phyloP scores from a whole-genome alignment of 202 grass and related monocot species.

The Setaria italica region DNA sequence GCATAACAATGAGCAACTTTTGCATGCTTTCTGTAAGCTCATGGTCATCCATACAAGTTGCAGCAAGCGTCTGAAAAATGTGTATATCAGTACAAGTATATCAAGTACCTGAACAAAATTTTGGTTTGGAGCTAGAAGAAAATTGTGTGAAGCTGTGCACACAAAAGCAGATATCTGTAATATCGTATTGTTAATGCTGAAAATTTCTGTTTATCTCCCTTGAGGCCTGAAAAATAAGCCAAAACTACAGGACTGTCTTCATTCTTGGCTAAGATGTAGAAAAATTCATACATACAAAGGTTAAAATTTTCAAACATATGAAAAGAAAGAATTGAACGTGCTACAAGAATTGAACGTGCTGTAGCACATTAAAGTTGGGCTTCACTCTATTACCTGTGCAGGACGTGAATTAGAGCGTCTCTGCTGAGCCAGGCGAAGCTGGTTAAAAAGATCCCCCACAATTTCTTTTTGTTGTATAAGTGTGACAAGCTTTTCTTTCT shows the following conservation, averaged over 20 bases:
- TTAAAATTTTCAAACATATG: conserved; percentile 8
- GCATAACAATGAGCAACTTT: conserved; percentile 93
- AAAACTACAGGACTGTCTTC: conserved; percentile 44
- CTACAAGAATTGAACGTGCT: conserved; percentile 22
- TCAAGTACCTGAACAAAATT: conserved; percentile 30
- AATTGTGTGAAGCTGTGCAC: not conserved
- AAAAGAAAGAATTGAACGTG: conserved; percentile 2
- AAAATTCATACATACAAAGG: conserved; percentile 11
- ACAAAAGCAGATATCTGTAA: not conserved
- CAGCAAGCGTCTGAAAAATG: conserved; percentile 74
- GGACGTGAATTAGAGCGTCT: conserved; percentile 80
- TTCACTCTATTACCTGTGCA: conserved; percentile 73
- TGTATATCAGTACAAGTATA: conserved; percentile 24
- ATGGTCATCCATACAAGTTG: conserved; percentile 88
- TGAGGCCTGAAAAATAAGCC: not conserved
- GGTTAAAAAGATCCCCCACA: conserved; percentile 96
- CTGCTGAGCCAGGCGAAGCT: conserved; percentile 83
- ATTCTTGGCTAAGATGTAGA: conserved; percentile 26
- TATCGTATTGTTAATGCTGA: not conserved
- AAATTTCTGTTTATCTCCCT: not conserved
- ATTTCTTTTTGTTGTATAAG: conserved; percentile 96
- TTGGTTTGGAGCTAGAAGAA: not conserved
- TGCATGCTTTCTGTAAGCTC: conserved; percentile 94
- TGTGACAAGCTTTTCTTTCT: conserved; percentile 75
- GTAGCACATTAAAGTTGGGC: conserved; percentile 4